phyloP scores from a whole-genome alignment of 2,329 filamentous ascomycete species.

The Fusarium siculi region DNA sequence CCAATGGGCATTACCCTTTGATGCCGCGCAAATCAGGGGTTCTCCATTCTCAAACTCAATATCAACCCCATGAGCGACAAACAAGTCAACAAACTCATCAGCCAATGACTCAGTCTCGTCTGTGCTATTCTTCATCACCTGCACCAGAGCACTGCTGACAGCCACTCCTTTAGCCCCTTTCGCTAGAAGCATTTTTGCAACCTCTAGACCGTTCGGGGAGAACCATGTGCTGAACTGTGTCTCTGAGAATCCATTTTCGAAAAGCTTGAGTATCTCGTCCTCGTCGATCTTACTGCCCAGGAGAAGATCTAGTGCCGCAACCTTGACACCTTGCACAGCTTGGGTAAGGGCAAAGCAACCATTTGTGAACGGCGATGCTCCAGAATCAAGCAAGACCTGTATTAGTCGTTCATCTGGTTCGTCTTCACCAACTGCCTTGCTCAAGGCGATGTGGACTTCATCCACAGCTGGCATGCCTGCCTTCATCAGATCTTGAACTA shows the following conservation, averaged over 20 bases:
- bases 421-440: slow-evolving; percentile 64
- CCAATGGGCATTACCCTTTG: slow-evolving; percentile 60
- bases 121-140: slow-evolving; percentile 57
- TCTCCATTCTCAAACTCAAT: slow-evolving; percentile 65
- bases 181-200: slow-evolving; percentile 59
- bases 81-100: slow-evolving; percentile 56
- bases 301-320: slow-evolving; percentile 55
- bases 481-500: slow-evolving; percentile 62
- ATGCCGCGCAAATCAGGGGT: slow-evolving; percentile 64
- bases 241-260: slow-evolving; percentile 57
- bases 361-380: slow-evolving; percentile 63
- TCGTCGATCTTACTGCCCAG: slow-evolving; percentile 54
- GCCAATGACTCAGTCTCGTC: slow-evolving; percentile 54
- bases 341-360: slow-evolving; percentile 64
- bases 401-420: slow-evolving; percentile 60
- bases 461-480: slow-evolving; percentile 60
- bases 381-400: slow-evolving; percentile 59
- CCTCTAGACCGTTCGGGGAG: slow-evolving; percentile 57
- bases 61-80: slow-evolving; percentile 54
- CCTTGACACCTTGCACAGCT: slow-evolving; percentile 54
- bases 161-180: slow-evolving; percentile 60
- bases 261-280: slow-evolving; percentile 58
- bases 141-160: slow-evolving; percentile 57
- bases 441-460: slow-evolving; percentile 62
- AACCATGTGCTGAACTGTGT: slow-evolving; percentile 58